Evolutionary conservation across 2,329 filamentous ascomycete genomes (phyloP).

Genomic region (Hymenoscyphus albidus): DNA sequence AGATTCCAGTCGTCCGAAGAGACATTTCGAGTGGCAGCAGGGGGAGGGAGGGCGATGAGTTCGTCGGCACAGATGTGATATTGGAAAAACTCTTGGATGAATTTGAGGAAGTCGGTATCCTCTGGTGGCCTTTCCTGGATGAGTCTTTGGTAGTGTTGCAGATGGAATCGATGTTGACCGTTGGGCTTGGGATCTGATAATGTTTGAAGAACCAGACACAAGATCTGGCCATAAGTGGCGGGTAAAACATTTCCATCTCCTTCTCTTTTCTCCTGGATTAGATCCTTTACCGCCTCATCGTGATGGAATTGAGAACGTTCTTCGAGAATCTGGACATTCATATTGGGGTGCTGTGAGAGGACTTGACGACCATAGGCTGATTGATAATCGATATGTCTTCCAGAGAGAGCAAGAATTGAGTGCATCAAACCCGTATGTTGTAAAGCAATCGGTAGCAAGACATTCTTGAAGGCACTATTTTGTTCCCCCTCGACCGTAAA

Average conservation of each 20-base stretch:
- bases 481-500: conserved; percentile 74
- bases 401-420: conserved; percentile 78
- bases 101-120: conserved; percentile 68
- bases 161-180: conserved; percentile 75
- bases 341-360: conserved; percentile 46
- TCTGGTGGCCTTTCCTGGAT: conserved; percentile 59
- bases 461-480: conserved; percentile 80
- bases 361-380: conserved; percentile 54
- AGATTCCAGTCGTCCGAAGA: conserved; percentile 28
- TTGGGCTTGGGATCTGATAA: conserved; percentile 52
- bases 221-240: conserved; percentile 59
- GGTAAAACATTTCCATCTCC: conserved; percentile 44
- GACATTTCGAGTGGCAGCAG: conserved; percentile 32
- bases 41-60: conserved; percentile 46
- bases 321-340: conserved; percentile 45
- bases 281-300: conserved; percentile 50
- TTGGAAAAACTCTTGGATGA: conserved; percentile 74
- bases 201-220: conserved; percentile 57
- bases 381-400: conserved; percentile 66
- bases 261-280: conserved; percentile 43
- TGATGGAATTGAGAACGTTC: conserved; percentile 54
- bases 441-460: conserved; percentile 77
- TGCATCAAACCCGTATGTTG: conserved; percentile 83
- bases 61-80: conserved; percentile 72
- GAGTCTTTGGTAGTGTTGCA: conserved; percentile 70